Conservation (phyloP, 768 basidiomycete species). For the Rhodocollybia butyracea region DNA sequence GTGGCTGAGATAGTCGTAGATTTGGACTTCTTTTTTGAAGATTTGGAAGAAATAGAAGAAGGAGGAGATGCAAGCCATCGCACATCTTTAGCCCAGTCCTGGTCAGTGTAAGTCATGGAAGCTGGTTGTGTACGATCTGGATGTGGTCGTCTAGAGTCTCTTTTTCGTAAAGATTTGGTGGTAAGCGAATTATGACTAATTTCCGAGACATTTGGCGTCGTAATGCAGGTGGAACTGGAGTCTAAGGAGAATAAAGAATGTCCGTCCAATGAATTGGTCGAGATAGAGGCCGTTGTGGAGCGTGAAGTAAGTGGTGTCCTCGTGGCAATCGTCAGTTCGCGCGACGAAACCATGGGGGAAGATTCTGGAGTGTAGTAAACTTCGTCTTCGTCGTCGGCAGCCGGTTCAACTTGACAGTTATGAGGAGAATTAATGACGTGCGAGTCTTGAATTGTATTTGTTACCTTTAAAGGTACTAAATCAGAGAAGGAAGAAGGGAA, state of each 20-base stretch:
- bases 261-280: conserved; percentile 37
- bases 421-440: conserved; percentile 17
- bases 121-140: conserved; percentile 12
- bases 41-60: neutral
- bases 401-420: conserved; percentile 10
- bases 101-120: conserved; percentile 41
- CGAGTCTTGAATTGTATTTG: conserved; percentile 7
- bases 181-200: conserved; percentile 19
- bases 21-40: conserved; percentile 4
- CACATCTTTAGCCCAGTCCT: conserved; percentile 68
- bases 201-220: conserved; percentile 30
- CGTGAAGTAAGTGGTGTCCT: conserved; percentile 20
- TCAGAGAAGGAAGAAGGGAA: too few species aligned
- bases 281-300: conserved; percentile 26
- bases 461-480: too few species aligned
- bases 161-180: conserved; percentile 9
- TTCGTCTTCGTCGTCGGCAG: conserved; percentile 36
- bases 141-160: conserved; percentile 14
- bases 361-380: conserved; percentile 63
- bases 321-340: conserved; percentile 18
- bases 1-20: conserved; percentile 19
- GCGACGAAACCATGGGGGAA: conserved; percentile 33
- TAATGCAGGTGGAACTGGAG: conserved; percentile 30
- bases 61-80: conserved; percentile 49
- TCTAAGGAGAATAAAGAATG: conserved; percentile 38